Percentiles rank a stretch among this genome's conserved stretches.
Evolutionary conservation across 495 filamentous ascomycete species (phyloP).

Genomic region (Talaromyces stipitatus): DNA sequence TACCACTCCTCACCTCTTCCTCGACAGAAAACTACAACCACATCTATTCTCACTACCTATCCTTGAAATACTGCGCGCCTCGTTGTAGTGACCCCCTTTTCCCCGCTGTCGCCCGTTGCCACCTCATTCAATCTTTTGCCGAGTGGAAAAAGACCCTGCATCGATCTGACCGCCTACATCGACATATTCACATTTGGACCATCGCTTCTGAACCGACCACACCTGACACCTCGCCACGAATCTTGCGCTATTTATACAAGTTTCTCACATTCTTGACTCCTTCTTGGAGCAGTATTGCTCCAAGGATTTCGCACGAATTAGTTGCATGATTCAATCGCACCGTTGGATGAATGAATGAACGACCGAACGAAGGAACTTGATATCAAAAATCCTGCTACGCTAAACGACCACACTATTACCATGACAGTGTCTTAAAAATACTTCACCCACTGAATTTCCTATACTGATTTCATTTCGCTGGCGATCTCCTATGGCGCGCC

Average conservation of each 20-base stretch:
- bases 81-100: neutral
- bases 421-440: neutral
- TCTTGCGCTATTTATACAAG: neutral
- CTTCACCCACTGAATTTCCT: neutral
- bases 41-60: neutral
- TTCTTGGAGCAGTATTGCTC: constrained; percentile 3
- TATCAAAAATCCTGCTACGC: neutral
- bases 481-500: constrained; percentile 43
- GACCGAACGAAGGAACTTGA: neutral
- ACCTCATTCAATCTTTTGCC: neutral
- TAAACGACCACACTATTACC: neutral
- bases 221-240: neutral
- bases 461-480: neutral
- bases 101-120: neutral
- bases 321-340: neutral
- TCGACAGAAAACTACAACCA: neutral
- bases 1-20: neutral
- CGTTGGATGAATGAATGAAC: neutral
- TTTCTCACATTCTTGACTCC: neutral
- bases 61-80: neutral
- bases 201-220: neutral
- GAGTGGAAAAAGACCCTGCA: neutral
- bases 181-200: neutral
- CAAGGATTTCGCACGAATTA: neutral
- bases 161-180: neutral